These are phyloP conservation scores for Rhizopogon roseolus DNA, from an alignment of 768 basidiomycete genomes.

Conservation along the genomic window DNA sequence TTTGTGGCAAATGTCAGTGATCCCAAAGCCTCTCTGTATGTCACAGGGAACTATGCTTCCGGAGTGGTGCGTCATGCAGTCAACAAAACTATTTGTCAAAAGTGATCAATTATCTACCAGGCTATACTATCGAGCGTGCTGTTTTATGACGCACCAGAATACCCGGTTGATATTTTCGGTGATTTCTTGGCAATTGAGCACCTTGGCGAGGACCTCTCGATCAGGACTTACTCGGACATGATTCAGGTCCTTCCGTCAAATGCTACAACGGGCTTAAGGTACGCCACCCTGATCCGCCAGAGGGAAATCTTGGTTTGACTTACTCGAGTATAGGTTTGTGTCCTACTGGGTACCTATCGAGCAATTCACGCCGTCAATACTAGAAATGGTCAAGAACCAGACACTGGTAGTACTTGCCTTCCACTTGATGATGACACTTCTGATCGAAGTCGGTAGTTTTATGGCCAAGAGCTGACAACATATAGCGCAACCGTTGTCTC, in stretches of 20 bases:
- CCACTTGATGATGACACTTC: neutral
- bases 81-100: no score
- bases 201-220: neutral
- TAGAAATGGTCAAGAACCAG: neutral
- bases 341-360: neutral
- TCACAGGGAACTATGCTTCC: conserved; percentile 33
- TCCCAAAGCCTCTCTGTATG: conserved; percentile 31
- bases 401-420: neutral
- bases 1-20: conserved; percentile 15
- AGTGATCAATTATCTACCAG: conserved; percentile 5
- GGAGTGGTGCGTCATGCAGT: conserved; percentile 20
- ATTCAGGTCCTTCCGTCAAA: neutral
- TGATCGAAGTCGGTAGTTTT: conserved; percentile 1
- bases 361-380: neutral
- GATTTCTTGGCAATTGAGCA: neutral
- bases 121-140: conserved; percentile 28
- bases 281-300: neutral
- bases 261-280: neutral
- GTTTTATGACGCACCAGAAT: conserved; percentile 51
- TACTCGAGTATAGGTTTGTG: neutral
- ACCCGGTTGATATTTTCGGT: neutral
- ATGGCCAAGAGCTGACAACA: conserved; percentile 3
- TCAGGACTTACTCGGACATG: neutral
- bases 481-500: conserved; percentile 4
- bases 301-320: neutral